phyloP scores from a whole-genome alignment of 2,329 filamentous ascomycete species.

The Eutypella sp. region DNA sequence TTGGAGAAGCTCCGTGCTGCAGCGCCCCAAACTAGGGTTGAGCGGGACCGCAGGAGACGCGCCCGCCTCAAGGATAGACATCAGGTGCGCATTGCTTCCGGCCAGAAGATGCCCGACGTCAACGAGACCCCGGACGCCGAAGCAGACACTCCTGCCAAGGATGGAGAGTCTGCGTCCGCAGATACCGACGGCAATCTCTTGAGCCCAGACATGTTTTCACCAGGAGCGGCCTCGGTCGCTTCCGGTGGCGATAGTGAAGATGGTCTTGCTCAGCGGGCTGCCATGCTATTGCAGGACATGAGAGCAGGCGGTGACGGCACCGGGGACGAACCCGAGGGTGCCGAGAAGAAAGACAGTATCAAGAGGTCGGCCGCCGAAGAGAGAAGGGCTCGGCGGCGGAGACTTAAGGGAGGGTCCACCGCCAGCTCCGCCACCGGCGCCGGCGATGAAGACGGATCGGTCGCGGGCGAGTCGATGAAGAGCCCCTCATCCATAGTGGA shows the following conservation, averaged over 20 bases:
- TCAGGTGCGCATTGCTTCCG: constrained; percentile 82
- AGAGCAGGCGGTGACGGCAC: constrained; percentile 60
- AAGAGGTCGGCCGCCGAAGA: constrained; percentile 46
- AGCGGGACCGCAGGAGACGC: constrained; percentile 80
- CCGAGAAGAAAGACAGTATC: constrained; percentile 52
- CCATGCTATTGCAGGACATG: constrained; percentile 77
- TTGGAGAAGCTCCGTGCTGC: constrained; percentile 93
- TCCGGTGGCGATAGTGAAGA: constrained; percentile 43
- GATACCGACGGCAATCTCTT: constrained; percentile 47
- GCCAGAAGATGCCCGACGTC: constrained; percentile 77
- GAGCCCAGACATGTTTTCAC: constrained; percentile 45
- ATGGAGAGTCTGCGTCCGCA: constrained; percentile 26
- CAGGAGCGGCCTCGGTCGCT: constrained; percentile 29
- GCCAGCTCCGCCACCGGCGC: constrained; percentile 11
- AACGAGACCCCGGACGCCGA: constrained; percentile 58
- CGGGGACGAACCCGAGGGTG: constrained; percentile 50
- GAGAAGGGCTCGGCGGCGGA: constrained; percentile 26
- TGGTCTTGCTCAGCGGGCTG: constrained; percentile 81
- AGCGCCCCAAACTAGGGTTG: constrained; percentile 82
- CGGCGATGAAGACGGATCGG: neutral
- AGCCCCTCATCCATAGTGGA: neutral
- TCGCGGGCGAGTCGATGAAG: neutral
- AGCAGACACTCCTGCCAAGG: constrained; percentile 29
- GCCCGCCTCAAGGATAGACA: constrained; percentile 87
- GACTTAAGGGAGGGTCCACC: constrained; percentile 24